These are phyloP conservation scores for Pythium myriotylum DNA, from an alignment of 352 stramenopile genomes.

Conservation along the genomic window DNA sequence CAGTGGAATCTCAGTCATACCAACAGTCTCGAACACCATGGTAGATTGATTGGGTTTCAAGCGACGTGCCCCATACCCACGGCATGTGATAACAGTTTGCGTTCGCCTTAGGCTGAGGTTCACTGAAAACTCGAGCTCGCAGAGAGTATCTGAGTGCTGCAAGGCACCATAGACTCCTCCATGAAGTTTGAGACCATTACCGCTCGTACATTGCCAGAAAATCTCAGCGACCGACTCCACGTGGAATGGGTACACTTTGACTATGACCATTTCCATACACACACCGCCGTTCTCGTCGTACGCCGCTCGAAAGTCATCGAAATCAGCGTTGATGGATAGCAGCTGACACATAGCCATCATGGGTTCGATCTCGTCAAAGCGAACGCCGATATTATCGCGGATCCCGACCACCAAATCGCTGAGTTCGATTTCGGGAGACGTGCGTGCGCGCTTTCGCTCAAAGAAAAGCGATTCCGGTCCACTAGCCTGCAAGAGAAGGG, in stretches of 20 bases:
- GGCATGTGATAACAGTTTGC: not conserved
- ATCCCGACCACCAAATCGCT: not conserved
- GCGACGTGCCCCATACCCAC: not conserved
- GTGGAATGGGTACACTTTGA: conserved; percentile 7
- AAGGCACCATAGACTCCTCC: not conserved
- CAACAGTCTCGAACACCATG: conserved; percentile 1
- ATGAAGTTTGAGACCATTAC: not conserved
- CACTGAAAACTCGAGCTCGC: not conserved
- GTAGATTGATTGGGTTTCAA: not conserved
- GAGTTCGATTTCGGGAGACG: not conserved
- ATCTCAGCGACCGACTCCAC: conserved; percentile 1
- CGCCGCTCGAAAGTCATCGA: not conserved
- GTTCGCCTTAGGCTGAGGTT: not conserved
- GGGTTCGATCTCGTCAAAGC: conserved; percentile 1
- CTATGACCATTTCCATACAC: conserved; percentile 1
- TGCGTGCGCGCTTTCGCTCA: not conserved
- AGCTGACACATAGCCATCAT: conserved; percentile 2
- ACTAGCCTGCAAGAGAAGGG: not conserved
- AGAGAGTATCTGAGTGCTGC: not conserved
- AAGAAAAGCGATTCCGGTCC: not conserved
- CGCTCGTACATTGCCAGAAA: conserved; percentile 3
- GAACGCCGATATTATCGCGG: not conserved
- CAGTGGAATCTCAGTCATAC: not conserved
- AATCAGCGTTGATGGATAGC: not conserved
- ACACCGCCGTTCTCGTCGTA: not conserved